Conservation (phyloP, 768 basidiomycete genomes). For the Kwoniella heveanensis region DNA sequence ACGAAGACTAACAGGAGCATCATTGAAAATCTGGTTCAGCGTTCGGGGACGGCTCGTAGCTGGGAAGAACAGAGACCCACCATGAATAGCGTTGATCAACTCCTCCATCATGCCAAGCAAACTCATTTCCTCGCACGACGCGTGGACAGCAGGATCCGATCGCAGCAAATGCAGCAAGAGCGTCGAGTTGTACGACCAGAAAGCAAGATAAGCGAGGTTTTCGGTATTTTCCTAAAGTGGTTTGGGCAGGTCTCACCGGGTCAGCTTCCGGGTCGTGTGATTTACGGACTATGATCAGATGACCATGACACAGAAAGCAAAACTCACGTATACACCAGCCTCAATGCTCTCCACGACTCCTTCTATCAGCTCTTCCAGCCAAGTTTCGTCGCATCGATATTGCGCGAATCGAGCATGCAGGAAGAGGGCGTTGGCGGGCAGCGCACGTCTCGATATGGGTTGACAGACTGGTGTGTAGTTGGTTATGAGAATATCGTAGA, state of each 20-base stretch:
- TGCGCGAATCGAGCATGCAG: conserved; percentile 89
- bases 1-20: conserved; percentile 95
- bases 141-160: conserved; percentile 58
- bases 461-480: conserved; percentile 71
- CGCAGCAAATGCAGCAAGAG: conserved; percentile 82
- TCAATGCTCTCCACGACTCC: conserved; percentile 91
- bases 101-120: conserved; percentile 86
- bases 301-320: not conserved
- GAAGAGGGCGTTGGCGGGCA: conserved; percentile 89
- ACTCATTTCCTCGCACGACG: conserved; percentile 78
- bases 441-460: conserved; percentile 61
- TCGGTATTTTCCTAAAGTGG: conserved; percentile 70
- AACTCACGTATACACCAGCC: conserved; percentile 81
- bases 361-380: conserved; percentile 89
- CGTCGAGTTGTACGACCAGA: conserved; percentile 93
- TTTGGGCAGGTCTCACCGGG: too few species aligned
- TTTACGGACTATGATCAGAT: not conserved
- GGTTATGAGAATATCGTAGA: conserved; percentile 79
- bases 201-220: conserved; percentile 80
- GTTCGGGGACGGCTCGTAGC: too few species aligned
- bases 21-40: too few species aligned
- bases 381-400: conserved; percentile 67
- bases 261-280: too few species aligned
- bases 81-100: conserved; percentile 90
- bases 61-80: conserved; percentile 57